Percentiles rank a stretch among this genome's conserved stretches.
These are phyloP conservation scores for Cyclotella choctawhatcheeana DNA, from an alignment of 108 stramenopile species.

Conservation along the genomic window DNA sequence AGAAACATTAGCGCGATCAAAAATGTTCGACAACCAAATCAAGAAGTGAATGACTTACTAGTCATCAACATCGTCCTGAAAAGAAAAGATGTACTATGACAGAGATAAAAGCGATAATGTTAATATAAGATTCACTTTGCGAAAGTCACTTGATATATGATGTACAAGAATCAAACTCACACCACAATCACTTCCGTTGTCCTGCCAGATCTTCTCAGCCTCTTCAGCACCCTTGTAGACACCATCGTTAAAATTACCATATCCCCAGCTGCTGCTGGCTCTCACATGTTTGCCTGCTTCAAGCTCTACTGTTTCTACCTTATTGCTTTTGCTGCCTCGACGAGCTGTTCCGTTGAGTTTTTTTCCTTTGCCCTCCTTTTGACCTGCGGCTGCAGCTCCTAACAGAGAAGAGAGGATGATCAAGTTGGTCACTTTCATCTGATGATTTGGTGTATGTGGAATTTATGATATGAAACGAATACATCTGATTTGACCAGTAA, in stretches of 20 bases:
- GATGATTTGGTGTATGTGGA: not conserved
- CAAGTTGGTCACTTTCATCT: conserved; percentile 2
- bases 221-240: not conserved
- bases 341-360: no score
- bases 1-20: no score
- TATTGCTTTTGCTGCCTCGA: no score
- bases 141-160: no score
- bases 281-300: no score
- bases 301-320: no score
- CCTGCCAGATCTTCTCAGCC: conserved; percentile 6
- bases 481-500: not conserved
- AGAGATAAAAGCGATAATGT: no score
- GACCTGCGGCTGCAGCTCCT: no score
- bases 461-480: not conserved
- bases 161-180: no score
- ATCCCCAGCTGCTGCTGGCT: not conserved
- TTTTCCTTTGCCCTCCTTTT: no score
- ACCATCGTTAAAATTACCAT: not conserved
- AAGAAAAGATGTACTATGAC: not conserved
- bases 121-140: no score
- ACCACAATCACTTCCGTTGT: not conserved
- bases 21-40: no score
- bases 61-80: conserved; percentile 6
- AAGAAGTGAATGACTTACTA: conserved; percentile 7
- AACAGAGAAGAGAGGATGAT: not conserved